Evolutionary conservation across 208 protist species (phyloP).

Genomic region (Leishmania aethiopica): DNA sequence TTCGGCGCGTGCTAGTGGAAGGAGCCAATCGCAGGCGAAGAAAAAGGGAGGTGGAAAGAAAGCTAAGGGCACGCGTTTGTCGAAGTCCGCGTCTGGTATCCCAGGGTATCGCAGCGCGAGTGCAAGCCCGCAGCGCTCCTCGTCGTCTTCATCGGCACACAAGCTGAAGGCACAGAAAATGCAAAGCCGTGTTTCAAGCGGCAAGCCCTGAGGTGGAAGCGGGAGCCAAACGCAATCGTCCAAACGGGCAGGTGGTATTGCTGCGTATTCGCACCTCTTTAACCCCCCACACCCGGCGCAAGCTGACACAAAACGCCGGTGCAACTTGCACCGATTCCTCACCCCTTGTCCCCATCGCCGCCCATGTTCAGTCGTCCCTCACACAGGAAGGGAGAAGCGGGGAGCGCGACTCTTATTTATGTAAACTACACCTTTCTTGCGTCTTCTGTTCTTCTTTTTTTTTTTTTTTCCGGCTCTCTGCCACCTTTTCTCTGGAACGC

Average conservation of each 20-base stretch:
- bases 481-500: neutral
- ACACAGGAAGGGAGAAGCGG: too few species aligned
- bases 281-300: neutral
- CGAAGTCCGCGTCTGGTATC: neutral
- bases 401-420: neutral
- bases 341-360: neutral
- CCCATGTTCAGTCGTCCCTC: neutral
- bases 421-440: neutral
- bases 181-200: slow-evolving; percentile 4
- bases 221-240: neutral
- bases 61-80: neutral
- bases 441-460: too few species aligned
- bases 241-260: neutral
- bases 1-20: neutral
- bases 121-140: neutral
- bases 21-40: slow-evolving; percentile 2
- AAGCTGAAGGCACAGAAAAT: neutral
- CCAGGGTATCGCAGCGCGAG: neutral
- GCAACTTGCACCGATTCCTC: neutral
- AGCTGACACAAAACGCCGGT: neutral
- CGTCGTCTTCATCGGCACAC: neutral
- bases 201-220: neutral
- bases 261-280: neutral
- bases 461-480: too few species aligned
- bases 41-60: slow-evolving; percentile 16